Base-by-base conservation (phyloP, 441 rosid species). In the Populus hybrid region DNA sequence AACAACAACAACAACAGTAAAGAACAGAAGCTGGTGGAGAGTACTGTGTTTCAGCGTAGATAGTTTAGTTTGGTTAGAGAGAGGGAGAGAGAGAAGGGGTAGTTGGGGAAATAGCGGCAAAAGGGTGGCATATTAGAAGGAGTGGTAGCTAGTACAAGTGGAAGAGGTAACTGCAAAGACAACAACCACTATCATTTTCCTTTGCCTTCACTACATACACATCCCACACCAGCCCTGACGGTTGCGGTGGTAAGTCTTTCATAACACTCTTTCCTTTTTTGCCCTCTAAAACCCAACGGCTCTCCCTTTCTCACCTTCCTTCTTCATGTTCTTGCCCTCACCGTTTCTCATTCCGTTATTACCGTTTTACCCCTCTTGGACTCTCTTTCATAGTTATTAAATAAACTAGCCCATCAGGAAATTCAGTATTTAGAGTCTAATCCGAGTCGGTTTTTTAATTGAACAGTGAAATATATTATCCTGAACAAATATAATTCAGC, bases 121-220 rank as follows among this genome's bases (percentile, higher is more conserved):
- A 18, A 50, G 67, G 36, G 69, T 8, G 78, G 72, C 46, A 36
- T 26, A 70, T 42, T 70, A 77, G 67, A 24, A 69, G 61, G 20
- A 69, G 77, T 24, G 20, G 77, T 5, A 30, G 64, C 54, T 9
- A 9, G 36, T 14, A 26, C 30, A 20, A 26, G 32, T 2, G 38
- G 26, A 54, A 57, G 28, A 72, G 79, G 70, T 81, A 89, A 88
- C 90, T 67, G 86, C 87, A 78, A 73, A 66, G 89, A 86, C 91
- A 87, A 81, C 90, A 67, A 85, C 93, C 85, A 79, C 85, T 84
- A 81, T 90, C 86, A 83, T 84, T 90, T 90, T 90, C 90, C 95
- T 86, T 92, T 9, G 85, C 79, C 88, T 87, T 89, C 95, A 91
- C 95, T 87, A 65, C 79, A 32, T 26, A 16, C 73, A 28, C 81